Evolutionary conservation across 1,284 basidiomycete genomes (phyloP).

Genomic region (Entoloma clypeatum): DNA sequence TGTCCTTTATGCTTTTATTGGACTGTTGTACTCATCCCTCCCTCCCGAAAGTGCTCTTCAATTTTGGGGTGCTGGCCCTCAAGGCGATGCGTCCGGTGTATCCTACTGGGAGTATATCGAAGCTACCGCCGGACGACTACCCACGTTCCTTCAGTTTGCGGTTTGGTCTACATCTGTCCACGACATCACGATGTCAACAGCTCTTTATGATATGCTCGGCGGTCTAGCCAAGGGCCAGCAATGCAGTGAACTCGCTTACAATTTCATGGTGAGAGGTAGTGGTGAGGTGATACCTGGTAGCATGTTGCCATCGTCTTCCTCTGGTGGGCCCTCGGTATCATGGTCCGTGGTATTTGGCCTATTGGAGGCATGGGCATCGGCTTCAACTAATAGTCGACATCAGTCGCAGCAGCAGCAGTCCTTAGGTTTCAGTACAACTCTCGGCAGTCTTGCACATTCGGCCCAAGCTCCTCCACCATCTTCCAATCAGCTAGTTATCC

Average conservation of each 20-base stretch:
- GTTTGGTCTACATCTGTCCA: conserved; percentile 79
- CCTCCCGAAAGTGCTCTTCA: conserved; percentile 75
- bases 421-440: conserved; percentile 19
- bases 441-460: conserved; percentile 29
- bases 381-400: conserved; percentile 28
- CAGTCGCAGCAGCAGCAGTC: conserved; percentile 24
- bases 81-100: conserved; percentile 33
- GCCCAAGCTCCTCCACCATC: conserved; percentile 35
- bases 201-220: conserved; percentile 84
- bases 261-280: conserved; percentile 72
- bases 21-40: conserved; percentile 72
- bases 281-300: conserved; percentile 62
- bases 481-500: conserved; percentile 51
- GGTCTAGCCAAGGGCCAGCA: conserved; percentile 83
- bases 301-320: conserved; percentile 35
- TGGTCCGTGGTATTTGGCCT: conserved; percentile 44
- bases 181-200: conserved; percentile 68
- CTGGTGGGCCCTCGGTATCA: conserved; percentile 38
- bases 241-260: conserved; percentile 82
- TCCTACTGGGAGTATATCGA: conserved; percentile 58
- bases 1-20: conserved; percentile 79
- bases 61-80: conserved; percentile 76
- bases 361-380: conserved; percentile 42
- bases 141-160: conserved; percentile 83
- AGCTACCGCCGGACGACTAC: conserved; percentile 59